Conservation (phyloP, 805 yeast genomes). For the Torulaspora franciscae region DNA sequence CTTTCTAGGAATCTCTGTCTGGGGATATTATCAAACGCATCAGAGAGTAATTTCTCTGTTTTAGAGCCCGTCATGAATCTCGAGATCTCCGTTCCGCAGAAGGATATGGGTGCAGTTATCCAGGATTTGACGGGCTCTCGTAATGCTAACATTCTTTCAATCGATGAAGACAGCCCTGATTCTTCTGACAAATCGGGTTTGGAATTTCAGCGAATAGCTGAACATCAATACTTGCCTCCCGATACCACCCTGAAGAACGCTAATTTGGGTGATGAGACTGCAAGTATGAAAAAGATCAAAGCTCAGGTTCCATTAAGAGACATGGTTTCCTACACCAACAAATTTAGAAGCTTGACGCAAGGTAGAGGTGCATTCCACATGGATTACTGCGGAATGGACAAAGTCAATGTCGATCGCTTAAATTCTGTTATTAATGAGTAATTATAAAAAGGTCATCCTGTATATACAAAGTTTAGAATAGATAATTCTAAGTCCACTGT, state of each 20-base stretch:
- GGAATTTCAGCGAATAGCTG: slow-evolving; percentile 55
- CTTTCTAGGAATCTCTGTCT: slow-evolving; percentile 44
- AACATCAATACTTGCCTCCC: slow-evolving; percentile 64
- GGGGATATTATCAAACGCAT: slow-evolving; percentile 34
- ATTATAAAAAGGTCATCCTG: slow-evolving; percentile 1
- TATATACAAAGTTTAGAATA: background rate
- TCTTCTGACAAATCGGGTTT: slow-evolving; percentile 34
- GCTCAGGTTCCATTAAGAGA: slow-evolving; percentile 83
- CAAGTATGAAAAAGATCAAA: slow-evolving; percentile 46
- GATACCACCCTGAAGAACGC: slow-evolving; percentile 49
- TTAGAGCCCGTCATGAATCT: slow-evolving; percentile 89
- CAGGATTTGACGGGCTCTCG: slow-evolving; percentile 80
- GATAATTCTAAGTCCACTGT: background rate
- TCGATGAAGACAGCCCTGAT: slow-evolving; percentile 54
- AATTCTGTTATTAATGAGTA: slow-evolving; percentile 28
- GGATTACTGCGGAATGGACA: slow-evolving; percentile 69
- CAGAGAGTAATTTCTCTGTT: slow-evolving; percentile 42
- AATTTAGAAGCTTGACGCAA: slow-evolving; percentile 75
- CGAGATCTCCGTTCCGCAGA: slow-evolving; percentile 58
- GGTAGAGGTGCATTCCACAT: slow-evolving; percentile 84
- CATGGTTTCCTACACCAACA: slow-evolving; percentile 83
- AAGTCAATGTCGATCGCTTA: slow-evolving; percentile 52
- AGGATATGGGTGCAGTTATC: slow-evolving; percentile 73
- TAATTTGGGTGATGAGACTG: slow-evolving; percentile 14
- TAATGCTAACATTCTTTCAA: slow-evolving; percentile 64